Base-by-base conservation (phyloP, 768 basidiomycete species). In the Lyophyllum decastes region DNA sequence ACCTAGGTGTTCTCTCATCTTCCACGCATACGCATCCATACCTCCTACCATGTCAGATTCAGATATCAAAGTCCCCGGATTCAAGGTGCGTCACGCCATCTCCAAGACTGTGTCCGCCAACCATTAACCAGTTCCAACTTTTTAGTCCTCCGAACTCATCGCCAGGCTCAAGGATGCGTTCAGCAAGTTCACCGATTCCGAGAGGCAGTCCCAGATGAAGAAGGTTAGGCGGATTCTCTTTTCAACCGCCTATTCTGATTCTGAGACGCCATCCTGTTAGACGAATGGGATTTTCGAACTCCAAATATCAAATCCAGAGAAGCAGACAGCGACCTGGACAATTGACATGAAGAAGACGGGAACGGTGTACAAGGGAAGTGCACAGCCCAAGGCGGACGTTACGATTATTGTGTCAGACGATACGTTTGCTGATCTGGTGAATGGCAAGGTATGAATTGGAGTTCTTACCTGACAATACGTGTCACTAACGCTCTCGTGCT, bases 321-420 rank as follows among this genome's bases (percentile, higher is more conserved):
- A 88, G 57, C 78, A 90, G 72, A 85, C 85, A 60, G 89, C 77
- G 19, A 80, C 80, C 45, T 97, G 94, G 94, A 95, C 94, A 7
- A 92, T 98, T 64, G 95, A 98, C 79, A 67, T 96, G 68, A 97
- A 98, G 83, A 89, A 89, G 76, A 80, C 82, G 14, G 92, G 90
- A 11, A 74, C 80, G 21, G 82, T 95, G 25, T 87, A 85, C 80
- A 87, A 89, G 73, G 94, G 94, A 40, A 73, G 75, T 34, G 82
- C 85, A 10, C 81, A 85, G 61, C 79, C 86, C 56, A 93, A 94
- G 72, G 77, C 90, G 5, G 92, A 95, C 67, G 93, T 95, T 56
- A 88, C 89, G 17, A 83, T 96, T 71, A 78, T 88, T 53, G 78
- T 94, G 63, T 81, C 84, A 30, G 92, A 94, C 72, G 89, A 90